phyloP scores from a whole-genome alignment of 352 stramenopile species.

The Elongisporangium senticosum region DNA sequence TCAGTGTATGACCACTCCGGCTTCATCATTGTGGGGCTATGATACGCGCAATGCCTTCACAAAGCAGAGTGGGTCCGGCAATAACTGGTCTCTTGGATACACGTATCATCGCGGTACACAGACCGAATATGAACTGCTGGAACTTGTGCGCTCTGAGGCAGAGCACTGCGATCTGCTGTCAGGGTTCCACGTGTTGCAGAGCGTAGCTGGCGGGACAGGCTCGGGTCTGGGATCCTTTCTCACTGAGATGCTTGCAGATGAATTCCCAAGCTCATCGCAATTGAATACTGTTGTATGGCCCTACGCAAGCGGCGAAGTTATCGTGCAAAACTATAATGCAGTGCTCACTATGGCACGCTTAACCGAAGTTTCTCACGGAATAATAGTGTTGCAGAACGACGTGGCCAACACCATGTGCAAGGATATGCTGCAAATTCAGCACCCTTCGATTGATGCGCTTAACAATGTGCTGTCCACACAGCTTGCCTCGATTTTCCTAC shows the following conservation, averaged over 20 bases:
- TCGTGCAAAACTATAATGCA: constrained; percentile 90
- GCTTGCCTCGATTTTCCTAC: constrained; percentile 46
- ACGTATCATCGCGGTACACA: constrained; percentile 30
- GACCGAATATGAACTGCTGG: constrained; percentile 33
- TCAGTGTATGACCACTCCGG: constrained; percentile 24
- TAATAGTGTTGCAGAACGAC: constrained; percentile 78
- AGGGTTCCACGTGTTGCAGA: constrained; percentile 78
- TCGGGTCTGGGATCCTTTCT: constrained; percentile 81
- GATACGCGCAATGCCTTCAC: constrained; percentile 39
- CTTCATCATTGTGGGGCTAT: constrained; percentile 34
- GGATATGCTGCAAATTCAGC: constrained; percentile 40
- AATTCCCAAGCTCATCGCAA: constrained; percentile 42
- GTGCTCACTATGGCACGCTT: constrained; percentile 82
- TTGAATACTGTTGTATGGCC: constrained; percentile 83
- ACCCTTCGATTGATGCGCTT: constrained; percentile 56
- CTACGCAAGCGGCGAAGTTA: constrained; percentile 78
- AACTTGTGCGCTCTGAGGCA: constrained; percentile 29
- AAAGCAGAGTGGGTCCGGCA: constrained; percentile 62
- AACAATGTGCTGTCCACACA: constrained; percentile 62
- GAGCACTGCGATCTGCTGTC: constrained; percentile 65
- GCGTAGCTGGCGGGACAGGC: constrained; percentile 82
- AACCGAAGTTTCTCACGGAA: constrained; percentile 39
- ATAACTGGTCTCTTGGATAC: constrained; percentile 81
- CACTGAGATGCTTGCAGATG: constrained; percentile 63
- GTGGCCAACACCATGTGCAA: constrained; percentile 46